Base-by-base conservation (phyloP, 306 rosid species). In the Geum urbanum region DNA sequence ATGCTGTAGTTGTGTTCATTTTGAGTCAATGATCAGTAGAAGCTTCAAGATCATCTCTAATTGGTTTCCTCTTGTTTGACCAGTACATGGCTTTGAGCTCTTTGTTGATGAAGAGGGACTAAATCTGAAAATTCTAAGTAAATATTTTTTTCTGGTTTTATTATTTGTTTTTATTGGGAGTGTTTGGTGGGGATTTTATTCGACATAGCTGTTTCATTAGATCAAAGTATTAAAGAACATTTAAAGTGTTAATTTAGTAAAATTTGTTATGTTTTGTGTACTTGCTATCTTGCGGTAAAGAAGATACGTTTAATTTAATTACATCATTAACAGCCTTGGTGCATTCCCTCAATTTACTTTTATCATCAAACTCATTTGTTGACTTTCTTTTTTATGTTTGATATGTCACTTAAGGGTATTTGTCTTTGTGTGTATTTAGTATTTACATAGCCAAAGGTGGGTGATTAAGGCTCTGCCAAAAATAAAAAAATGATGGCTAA, bases 151-250 rank as follows among this genome's bases (percentile, higher is more conserved):
- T 32, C 0, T 35, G 15, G 18, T 4, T 35, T 15, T 4, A 5
- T 44, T 45, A 22, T 20, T 66, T 47, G 57, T 57, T 59, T 52
- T 24, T 35, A 52, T 61, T 72, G 66, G 45, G 40, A 35, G 66
- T 57, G 80, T 71, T 82, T 16, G 84, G 79, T 79, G 73, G 51
- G 22, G 76, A 7, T 70, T 61, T 76, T 9, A 47, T 24, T 53
- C 13, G 35, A 11, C 43, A 50, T 32, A 35, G 58, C 66, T 47
- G 44, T 37, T 14, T 37, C 2, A 70, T 55, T 55, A 35, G 58
- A 45, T 53, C 64, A 41, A 32, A 12, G 44, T 55, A 15, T 14
- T 55, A 54, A 39, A 24, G 7, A 12, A 18, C 35, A 52, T 37
- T 32, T 40, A 35, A 13, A 68, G 62, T 19, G 39, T 11, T 61